Percentiles rank a stretch among this genome's conserved stretches.
Evolutionary conservation across 2,329 filamentous ascomycete species (phyloP).

Genomic region (Fusarium udum): DNA sequence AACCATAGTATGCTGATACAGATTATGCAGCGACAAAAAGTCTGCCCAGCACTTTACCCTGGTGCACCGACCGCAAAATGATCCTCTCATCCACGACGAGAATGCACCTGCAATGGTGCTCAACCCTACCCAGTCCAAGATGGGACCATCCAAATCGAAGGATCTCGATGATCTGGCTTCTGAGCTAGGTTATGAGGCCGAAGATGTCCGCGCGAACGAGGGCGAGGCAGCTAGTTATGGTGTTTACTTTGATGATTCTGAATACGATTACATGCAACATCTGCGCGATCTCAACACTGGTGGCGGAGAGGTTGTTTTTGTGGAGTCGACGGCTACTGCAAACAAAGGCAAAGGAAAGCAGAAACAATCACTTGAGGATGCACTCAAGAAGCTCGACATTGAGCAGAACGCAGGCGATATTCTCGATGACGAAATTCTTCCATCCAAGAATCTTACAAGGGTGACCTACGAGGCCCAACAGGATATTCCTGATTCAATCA

Average conservation of each 20-base stretch:
- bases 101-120: slow-evolving; percentile 91
- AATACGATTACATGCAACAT: slow-evolving; percentile 99
- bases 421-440: slow-evolving; percentile 78
- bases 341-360: slow-evolving; percentile 77
- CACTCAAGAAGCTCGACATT: slow-evolving; percentile 71
- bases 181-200: slow-evolving; percentile 75
- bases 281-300: slow-evolving; percentile 84
- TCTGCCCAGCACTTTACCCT: slow-evolving; percentile 91
- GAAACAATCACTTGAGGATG: slow-evolving; percentile 84
- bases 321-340: slow-evolving; percentile 74
- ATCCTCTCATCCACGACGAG: slow-evolving; percentile 94
- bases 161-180: slow-evolving; percentile 78
- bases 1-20: slow-evolving; percentile 12
- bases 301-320: slow-evolving; percentile 80
- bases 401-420: slow-evolving; percentile 65
- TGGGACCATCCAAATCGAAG: slow-evolving; percentile 61
- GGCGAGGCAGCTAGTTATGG: slow-evolving; percentile 95
- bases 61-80: slow-evolving; percentile 95
- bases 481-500: slow-evolving; percentile 87
- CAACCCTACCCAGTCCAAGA: slow-evolving; percentile 67
- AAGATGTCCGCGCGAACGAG: slow-evolving; percentile 82
- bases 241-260: slow-evolving; percentile 92
- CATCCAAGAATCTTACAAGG: slow-evolving; percentile 80
- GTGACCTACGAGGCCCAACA: slow-evolving; percentile 92
- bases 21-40: slow-evolving; percentile 75